Evolutionary conservation across 768 basidiomycete genomes (phyloP), one percentile per base, ranked within the genome.

Genomic region (Amanita inopinata): DNA sequence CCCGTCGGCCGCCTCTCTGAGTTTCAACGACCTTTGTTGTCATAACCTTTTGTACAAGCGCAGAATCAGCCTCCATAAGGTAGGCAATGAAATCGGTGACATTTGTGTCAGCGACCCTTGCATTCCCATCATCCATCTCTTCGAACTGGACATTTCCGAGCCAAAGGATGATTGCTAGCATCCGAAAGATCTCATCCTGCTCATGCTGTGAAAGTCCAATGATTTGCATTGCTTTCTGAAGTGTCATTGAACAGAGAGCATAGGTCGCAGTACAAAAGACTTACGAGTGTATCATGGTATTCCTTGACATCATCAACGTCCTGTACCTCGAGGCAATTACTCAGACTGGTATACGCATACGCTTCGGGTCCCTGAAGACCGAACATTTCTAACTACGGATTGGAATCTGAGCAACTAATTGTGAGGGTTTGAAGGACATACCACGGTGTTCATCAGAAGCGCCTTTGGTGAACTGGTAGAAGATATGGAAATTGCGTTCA

Each of bases 381-480:
- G 58, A 92, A 93, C 40, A 80, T 77, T 67, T 97, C 96, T 94
- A 51, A 40, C 42, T 14, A 19, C 36, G 30, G 52, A 33, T 50
- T 27, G 60, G 46, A 47, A 19, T 44, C 31, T 33, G 36, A 37
- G 14, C 9, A 39, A 10, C 19, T 20, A 22, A 6, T n/a, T n/a
- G n/a, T n/a, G n/a, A n/a, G n/a, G n/a, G n/a, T n/a, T n/a, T n/a
- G n/a, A n/a, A 38, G 14, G 12, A 58, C 73, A 45, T 53, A 88
- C 92, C 91, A 60, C 90, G 78, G 60, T 97, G 90, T 34, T 83
- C 87, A 35, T 81, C 71, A 5, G 85, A 79, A 3, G 96, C 94
- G 4, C 81, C 91, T 58, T 97, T 99, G 19, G 96, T 97, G 61
- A 98, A 96, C 58, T 99, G 96, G 61, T 98, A 99, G 70, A 99